Percentiles rank a stretch among this genome's conserved stretches.
Evolutionary conservation across 208 protist genomes (phyloP).

Genomic region (Leishmania aethiopica): DNA sequence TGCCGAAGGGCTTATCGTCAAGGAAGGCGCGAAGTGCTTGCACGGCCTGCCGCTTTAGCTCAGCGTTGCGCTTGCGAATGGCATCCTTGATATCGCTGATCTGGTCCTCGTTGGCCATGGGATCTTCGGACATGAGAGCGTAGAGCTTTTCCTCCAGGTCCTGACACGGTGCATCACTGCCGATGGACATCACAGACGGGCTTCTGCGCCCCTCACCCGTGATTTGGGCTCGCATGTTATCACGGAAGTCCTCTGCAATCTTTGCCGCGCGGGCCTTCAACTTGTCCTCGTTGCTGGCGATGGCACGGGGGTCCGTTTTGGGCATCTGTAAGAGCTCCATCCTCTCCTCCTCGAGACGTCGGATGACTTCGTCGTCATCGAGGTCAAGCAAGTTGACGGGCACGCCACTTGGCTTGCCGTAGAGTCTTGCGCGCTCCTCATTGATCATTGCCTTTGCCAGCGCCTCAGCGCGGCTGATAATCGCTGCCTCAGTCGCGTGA

Average conservation of each 20-base stretch:
- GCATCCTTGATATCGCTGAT: constrained; percentile 49
- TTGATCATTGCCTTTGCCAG: constrained; percentile 31
- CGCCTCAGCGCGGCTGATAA: constrained; percentile 49
- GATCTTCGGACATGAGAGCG: constrained; percentile 41
- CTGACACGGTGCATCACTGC: constrained; percentile 46
- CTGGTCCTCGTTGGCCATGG: constrained; percentile 26
- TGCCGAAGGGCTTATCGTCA: constrained; percentile 46
- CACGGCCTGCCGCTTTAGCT: constrained; percentile 39
- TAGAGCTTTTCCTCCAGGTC: constrained; percentile 61
- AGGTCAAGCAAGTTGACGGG: constrained; percentile 54
- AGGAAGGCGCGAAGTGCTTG: constrained; percentile 35
- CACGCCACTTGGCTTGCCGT: constrained; percentile 53
- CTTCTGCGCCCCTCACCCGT: constrained; percentile 19
- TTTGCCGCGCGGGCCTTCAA: constrained; percentile 40
- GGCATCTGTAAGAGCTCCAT: constrained; percentile 39
- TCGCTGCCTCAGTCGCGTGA: constrained; percentile 31
- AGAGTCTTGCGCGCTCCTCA: constrained; percentile 35
- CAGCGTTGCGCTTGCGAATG: constrained; percentile 39
- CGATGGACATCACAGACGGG: constrained; percentile 30
- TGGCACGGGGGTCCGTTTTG: constrained; percentile 25
- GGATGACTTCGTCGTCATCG: constrained; percentile 46
- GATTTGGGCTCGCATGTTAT: constrained; percentile 41
- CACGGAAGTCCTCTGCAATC: constrained; percentile 38
- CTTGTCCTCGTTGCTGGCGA: constrained; percentile 40
- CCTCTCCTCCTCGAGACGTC: constrained; percentile 42